A percentile compares a stretch with the other conserved stretches of the same genome.
Evolutionary conservation across 192 early-diverging fungal species (phyloP).

Genomic region (Jimgerdemannia flammicorona): DNA sequence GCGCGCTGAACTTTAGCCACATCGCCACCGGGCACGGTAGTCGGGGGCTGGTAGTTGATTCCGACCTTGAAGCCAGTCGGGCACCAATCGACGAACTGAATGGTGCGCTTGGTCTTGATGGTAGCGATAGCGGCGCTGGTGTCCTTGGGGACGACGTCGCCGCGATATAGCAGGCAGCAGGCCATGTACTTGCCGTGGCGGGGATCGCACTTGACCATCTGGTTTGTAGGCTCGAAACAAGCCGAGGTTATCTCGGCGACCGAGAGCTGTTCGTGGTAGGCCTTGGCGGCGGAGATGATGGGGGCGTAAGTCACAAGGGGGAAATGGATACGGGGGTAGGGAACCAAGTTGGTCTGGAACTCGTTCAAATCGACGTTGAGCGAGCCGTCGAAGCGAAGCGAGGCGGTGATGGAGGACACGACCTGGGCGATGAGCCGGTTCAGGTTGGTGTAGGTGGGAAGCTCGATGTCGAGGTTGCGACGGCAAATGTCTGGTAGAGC

Average conservation of each 20-base stretch:
- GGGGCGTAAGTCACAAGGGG: conserved; percentile 97
- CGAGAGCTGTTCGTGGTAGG: conserved; percentile 93
- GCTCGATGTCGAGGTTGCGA: conserved; percentile 94
- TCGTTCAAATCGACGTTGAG: conserved; percentile 99
- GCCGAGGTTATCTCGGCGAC: conserved; percentile 95
- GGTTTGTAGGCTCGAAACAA: conserved; percentile 97
- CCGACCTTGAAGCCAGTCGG: conserved; percentile 99
- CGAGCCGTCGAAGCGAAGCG: conserved; percentile 97
- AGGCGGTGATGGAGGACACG: conserved; percentile 98
- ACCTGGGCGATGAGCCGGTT: conserved; percentile 98
- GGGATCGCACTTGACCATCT: conserved; percentile 99
- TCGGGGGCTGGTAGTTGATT: conserved; percentile 93
- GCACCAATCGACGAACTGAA: conserved; percentile 99
- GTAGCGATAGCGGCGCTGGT: conserved; percentile 86
- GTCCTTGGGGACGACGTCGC: conserved; percentile 98
- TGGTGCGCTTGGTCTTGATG: conserved; percentile 95
- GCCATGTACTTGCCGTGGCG: conserved; percentile 99
- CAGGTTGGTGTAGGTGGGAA: conserved; percentile 96
- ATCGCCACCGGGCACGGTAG: conserved; percentile 89
- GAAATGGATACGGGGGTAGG: conserved; percentile 99
- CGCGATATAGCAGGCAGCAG: conserved; percentile 98
- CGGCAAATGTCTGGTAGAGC: conserved; percentile 81
- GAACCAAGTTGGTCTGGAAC: conserved; percentile 99
- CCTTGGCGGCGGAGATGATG: conserved; percentile 93
- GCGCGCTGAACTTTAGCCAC: conserved; percentile 96